phyloP scores from a whole-genome alignment of 306 rosid species.

The Pyrus pyrifolia region DNA sequence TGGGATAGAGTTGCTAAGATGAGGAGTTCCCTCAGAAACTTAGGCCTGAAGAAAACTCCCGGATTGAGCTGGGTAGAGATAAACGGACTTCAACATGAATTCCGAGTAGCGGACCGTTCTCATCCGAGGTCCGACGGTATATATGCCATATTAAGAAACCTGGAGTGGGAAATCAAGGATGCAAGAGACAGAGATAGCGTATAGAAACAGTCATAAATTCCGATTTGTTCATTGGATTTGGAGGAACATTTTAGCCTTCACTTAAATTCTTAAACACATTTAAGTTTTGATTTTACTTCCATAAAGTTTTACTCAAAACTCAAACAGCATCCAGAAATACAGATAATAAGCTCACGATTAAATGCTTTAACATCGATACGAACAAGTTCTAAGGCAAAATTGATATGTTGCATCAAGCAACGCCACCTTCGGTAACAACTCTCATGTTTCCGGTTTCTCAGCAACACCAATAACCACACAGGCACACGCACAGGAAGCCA shows the following conservation, averaged over 20 bases:
- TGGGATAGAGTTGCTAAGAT: conserved; percentile 69
- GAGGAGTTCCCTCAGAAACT: conserved; percentile 60
- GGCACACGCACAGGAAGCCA: neutral
- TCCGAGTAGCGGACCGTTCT: conserved; percentile 65
- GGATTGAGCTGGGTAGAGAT: conserved; percentile 76
- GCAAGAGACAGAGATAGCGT: conserved; percentile 10
- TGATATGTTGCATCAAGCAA: conserved; percentile 14
- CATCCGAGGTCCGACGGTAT: conserved; percentile 57
- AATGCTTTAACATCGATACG: neutral
- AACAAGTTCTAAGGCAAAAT: conserved; percentile 17
- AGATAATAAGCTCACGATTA: neutral
- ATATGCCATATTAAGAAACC: conserved; percentile 32
- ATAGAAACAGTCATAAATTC: neutral
- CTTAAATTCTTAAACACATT: neutral
- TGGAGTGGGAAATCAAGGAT: conserved; percentile 50
- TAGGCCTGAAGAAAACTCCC: conserved; percentile 60
- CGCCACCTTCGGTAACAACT: neutral
- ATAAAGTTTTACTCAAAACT: neutral
- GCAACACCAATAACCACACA: neutral
- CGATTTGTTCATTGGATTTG: neutral
- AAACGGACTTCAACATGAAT: conserved; percentile 52
- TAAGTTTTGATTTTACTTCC: neutral
- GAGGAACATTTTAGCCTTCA: neutral
- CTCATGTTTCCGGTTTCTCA: neutral
- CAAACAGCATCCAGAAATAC: neutral